phyloP scores from a whole-genome alignment of 2,329 filamentous ascomycete genomes.

The Claviceps sp. region DNA sequence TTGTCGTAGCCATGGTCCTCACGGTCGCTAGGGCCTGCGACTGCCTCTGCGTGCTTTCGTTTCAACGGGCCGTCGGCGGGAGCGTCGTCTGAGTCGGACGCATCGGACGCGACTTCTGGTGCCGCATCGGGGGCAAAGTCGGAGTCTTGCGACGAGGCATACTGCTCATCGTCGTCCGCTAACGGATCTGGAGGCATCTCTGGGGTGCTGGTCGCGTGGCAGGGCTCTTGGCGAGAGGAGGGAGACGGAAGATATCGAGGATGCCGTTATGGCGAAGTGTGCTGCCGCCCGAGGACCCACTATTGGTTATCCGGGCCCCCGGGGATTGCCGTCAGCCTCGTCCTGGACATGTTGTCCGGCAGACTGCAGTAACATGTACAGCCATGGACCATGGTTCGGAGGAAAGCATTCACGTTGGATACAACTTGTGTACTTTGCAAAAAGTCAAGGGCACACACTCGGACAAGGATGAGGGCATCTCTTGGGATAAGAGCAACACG shows the following conservation, averaged over 20 bases:
- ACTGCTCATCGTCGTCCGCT: slow-evolving; percentile 42
- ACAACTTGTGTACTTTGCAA: too few species aligned
- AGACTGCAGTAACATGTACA: too few species aligned
- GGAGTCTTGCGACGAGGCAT: slow-evolving; percentile 59
- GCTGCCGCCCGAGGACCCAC: too few species aligned
- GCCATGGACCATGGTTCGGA: too few species aligned
- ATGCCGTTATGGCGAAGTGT: neutral
- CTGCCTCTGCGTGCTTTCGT: slow-evolving; percentile 9
- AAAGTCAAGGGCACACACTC: too few species aligned
- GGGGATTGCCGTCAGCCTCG: too few species aligned
- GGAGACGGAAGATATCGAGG: neutral
- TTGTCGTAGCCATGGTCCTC: slow-evolving; percentile 45
- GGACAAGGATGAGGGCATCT: too few species aligned
- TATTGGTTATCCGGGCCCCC: too few species aligned
- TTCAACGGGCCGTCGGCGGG: slow-evolving; percentile 14
- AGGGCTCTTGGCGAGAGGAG: neutral
- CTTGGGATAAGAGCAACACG: too few species aligned
- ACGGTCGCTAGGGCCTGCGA: slow-evolving; percentile 12
- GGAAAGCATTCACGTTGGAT: too few species aligned
- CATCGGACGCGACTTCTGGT: slow-evolving; percentile 32
- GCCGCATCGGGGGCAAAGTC: slow-evolving; percentile 54
- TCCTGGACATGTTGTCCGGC: too few species aligned
- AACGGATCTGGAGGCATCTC: slow-evolving; percentile 27
- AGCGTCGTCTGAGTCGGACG: slow-evolving; percentile 36
- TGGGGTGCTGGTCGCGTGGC: neutral